These are phyloP conservation scores for Pseudonectria foliicola DNA, from an alignment of 2,329 filamentous ascomycete genomes.

Conservation along the genomic window DNA sequence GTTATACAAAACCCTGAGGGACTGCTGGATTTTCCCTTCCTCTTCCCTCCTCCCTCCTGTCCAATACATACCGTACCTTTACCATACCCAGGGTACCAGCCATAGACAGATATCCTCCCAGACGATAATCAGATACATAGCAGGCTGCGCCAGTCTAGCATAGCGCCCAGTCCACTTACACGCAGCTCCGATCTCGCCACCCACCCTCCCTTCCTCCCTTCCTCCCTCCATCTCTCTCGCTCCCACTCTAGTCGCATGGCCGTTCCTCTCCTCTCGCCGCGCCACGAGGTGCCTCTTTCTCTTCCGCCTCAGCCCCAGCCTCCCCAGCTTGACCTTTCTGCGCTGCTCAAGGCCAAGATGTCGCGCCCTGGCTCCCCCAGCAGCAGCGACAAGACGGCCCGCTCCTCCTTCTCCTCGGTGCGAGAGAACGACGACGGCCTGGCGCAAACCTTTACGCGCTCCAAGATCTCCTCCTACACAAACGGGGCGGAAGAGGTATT, in stretches of 20 bases:
- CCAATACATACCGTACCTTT: no score
- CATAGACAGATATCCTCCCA: no score
- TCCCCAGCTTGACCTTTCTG: slow-evolving; percentile 25
- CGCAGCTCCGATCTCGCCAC: slow-evolving; percentile 3
- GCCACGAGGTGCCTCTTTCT: slow-evolving; percentile 25
- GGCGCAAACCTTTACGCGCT: slow-evolving; percentile 56
- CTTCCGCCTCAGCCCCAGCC: neutral
- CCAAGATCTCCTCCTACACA: slow-evolving; percentile 55
- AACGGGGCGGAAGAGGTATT: slow-evolving; percentile 44
- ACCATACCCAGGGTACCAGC: no score
- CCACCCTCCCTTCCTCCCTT: slow-evolving; percentile 6
- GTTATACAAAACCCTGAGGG: no score
- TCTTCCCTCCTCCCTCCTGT: no score
- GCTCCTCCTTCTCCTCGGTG: slow-evolving; percentile 56
- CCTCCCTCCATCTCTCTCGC: slow-evolving; percentile 7
- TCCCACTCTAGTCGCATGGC: slow-evolving; percentile 24
- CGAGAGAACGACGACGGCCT: slow-evolving; percentile 52
- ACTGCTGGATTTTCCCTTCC: no score
- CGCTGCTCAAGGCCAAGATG: slow-evolving; percentile 31
- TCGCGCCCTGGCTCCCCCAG: slow-evolving; percentile 29
- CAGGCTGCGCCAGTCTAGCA: no score
- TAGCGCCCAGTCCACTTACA: no score
- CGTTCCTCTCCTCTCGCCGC: slow-evolving; percentile 23
- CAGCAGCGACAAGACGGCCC: slow-evolving; percentile 31
- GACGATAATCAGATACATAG: no score